Conservation (phyloP, 2,329 filamentous ascomycete genomes). For the Diaporthe aspalathi region DNA sequence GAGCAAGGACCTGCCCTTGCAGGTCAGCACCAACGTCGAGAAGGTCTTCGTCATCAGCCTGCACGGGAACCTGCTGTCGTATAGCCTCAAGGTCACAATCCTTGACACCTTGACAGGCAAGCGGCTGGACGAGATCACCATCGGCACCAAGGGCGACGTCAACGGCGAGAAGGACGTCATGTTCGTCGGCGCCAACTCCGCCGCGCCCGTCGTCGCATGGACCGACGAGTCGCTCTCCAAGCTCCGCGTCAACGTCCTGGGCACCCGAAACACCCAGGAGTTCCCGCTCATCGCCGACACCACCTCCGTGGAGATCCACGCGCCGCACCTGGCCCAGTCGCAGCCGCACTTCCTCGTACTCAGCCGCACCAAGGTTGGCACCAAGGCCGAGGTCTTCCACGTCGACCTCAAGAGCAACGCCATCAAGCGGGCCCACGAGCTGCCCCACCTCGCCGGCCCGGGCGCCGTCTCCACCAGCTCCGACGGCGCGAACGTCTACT, state of each 20-base stretch:
- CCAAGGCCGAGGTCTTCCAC: slow-evolving; percentile 89
- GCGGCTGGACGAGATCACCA: slow-evolving; percentile 75
- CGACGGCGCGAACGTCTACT: slow-evolving; percentile 85
- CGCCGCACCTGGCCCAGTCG: slow-evolving; percentile 77
- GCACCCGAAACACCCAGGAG: slow-evolving; percentile 67
- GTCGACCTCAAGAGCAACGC: slow-evolving; percentile 77
- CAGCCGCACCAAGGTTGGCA: slow-evolving; percentile 74
- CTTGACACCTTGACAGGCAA: slow-evolving; percentile 80
- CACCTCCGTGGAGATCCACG: slow-evolving; percentile 73
- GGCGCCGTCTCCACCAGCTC: slow-evolving; percentile 85
- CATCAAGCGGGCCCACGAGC: slow-evolving; percentile 81
- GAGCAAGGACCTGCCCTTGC: slow-evolving; percentile 78
- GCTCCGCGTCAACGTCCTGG: slow-evolving; percentile 78
- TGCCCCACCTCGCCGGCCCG: slow-evolving; percentile 76
- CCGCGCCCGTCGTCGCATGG: slow-evolving; percentile 81
- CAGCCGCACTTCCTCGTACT: slow-evolving; percentile 88
- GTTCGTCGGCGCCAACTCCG: slow-evolving; percentile 81
- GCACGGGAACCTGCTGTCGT: slow-evolving; percentile 75
- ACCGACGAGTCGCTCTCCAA: slow-evolving; percentile 71
- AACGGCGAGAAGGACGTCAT: slow-evolving; percentile 72
- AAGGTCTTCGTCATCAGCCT: slow-evolving; percentile 82
- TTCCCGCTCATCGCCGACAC: slow-evolving; percentile 62
- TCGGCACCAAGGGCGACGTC: slow-evolving; percentile 82
- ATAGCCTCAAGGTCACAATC: slow-evolving; percentile 80
- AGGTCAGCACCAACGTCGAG: slow-evolving; percentile 77